phyloP scores from a whole-genome alignment of 495 filamentous ascomycete genomes.

The Aspergillus steynii region DNA sequence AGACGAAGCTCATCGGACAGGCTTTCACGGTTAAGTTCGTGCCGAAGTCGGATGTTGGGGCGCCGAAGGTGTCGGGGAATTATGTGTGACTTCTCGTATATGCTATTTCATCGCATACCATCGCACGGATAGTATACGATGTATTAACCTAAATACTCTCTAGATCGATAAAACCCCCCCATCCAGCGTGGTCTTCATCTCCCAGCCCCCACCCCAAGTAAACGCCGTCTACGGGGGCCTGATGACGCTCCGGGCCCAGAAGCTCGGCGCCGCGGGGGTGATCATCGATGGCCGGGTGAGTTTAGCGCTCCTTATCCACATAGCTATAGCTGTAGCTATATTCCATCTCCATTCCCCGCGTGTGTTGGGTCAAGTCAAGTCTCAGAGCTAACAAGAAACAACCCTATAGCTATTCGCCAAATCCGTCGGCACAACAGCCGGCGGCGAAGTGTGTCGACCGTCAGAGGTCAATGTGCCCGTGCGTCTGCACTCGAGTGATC shows the following conservation, averaged over 20 bases:
- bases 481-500: conserved; percentile 21
- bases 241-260: conserved; percentile 52
- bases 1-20: conserved; percentile 55
- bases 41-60: conserved; percentile 37
- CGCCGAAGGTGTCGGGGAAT: conserved; percentile 44
- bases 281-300: conserved; percentile 58
- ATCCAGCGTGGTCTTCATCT: conserved; percentile 53
- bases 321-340: no score
- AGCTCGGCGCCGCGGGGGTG: conserved; percentile 29
- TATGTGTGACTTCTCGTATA: conserved; percentile 29
- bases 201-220: conserved; percentile 45
- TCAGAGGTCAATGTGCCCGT: conserved; percentile 27
- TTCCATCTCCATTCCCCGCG: no score
- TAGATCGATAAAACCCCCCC: conserved; percentile 54
- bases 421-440: conserved; percentile 50
- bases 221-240: conserved; percentile 60
- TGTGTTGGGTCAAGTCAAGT: no score
- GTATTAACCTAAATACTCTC: conserved; percentile 17
- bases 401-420: conserved; percentile 47
- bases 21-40: conserved; percentile 58
- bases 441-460: conserved; percentile 35
- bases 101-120: no score
- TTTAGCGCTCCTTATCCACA: conserved; percentile 13
- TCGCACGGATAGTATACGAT: no score
- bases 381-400: no score